Base-by-base conservation (phyloP, 306 rosid species). In the Fragaria nilgerrensis region DNA sequence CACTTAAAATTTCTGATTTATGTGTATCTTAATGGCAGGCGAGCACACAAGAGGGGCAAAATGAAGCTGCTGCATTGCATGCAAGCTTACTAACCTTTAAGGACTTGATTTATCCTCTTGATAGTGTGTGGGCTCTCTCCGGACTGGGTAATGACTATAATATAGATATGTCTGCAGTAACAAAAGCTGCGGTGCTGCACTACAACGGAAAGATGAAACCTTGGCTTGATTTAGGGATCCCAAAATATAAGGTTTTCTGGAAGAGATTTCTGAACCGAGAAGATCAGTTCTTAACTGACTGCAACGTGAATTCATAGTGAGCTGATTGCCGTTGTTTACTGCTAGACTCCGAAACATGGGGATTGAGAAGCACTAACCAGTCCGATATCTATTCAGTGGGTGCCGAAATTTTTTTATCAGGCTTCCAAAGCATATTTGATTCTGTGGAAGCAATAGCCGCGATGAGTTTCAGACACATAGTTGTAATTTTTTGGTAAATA, bases 141-240 rank as follows among this genome's bases (percentile, higher is more conserved):
- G 97, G 97, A 68, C 78, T 95, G 47, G 98, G 98, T 83, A 84
- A 95, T 77, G 92, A 90, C 87, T 92, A 95, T 73, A 77, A 69
- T 23, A 39, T 87, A 79, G 89, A 77, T 75, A 69, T 78, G 73
- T 73, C 82, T 83, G 82, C 83, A 68, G 58, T 90, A 12, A 76
- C 62, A 76, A 82, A 81, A 55, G 89, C 88, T 53, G 96, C 88
- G 2, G 90, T 91, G 43, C 81, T 95, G 88, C 98, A 95, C 86
- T 95, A 90, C 70, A 95, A 95, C 43, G 98, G 98, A 66, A 87
- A 95, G 78, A 92, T 94, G 96, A 94, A 94, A 80, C 98, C 98
- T 56, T 94, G 98, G 98, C 92, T 94, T 68, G 98, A 95, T 79
- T 82, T 95, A 88, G 98, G 98, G 76, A 95, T 95, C 78, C 92